These are phyloP conservation scores for Mikania micrantha DNA, from an alignment of 129 eudicot species.

Conservation along the genomic window DNA sequence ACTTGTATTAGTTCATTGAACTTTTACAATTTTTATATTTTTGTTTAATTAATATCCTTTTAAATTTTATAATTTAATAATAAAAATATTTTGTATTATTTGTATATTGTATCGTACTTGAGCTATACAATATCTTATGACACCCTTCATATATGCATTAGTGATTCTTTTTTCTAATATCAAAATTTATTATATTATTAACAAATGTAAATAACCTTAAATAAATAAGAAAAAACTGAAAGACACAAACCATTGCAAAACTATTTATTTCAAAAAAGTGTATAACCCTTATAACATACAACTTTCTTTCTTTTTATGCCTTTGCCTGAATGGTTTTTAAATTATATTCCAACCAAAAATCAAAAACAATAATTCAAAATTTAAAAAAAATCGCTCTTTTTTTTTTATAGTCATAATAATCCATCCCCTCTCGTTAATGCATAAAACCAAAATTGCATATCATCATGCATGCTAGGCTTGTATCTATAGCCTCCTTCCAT, in stretches of 20 bases:
- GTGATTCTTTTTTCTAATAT: too few relatives aligned
- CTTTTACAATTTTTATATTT: not conserved
- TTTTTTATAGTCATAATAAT: conserved; percentile 6
- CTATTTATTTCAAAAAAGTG: not conserved
- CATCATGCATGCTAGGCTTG: conserved; percentile 29
- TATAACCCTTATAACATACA: not conserved
- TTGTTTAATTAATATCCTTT: not conserved
- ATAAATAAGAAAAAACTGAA: too few relatives aligned
- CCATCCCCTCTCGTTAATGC: conserved; percentile 40
- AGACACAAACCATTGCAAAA: not conserved
- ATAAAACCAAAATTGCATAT: conserved; percentile 55
- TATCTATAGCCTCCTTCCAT: conserved; percentile 1
- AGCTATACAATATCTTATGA: too few relatives aligned
- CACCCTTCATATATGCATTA: too few relatives aligned
- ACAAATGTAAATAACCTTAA: too few relatives aligned
- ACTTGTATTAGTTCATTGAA: not conserved
- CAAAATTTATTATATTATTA: too few relatives aligned
- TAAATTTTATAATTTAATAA: not conserved
- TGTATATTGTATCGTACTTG: too few relatives aligned
- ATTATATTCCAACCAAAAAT: not conserved
- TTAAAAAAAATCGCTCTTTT: not conserved
- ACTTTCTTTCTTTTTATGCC: not conserved
- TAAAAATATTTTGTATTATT: too few relatives aligned
- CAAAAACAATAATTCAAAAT: not conserved
- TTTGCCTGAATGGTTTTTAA: not conserved